A percentile compares a stretch with the other conserved stretches of the same genome.
These are phyloP conservation scores for Scutellaria minor DNA, from an alignment of 257 asterid genomes.

Conservation along the genomic window DNA sequence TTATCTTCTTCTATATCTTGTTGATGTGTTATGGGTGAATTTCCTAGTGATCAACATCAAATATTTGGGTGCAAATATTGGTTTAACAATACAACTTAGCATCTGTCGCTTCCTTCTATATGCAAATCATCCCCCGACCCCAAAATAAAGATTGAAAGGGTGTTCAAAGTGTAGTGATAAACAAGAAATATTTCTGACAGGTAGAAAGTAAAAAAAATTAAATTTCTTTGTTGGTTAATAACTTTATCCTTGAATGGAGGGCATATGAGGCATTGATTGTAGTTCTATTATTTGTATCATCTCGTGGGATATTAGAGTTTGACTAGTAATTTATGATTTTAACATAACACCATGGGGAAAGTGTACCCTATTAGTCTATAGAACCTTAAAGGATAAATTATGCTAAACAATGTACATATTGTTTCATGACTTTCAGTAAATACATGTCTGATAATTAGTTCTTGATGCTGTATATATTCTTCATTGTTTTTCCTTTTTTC, in stretches of 20 bases:
- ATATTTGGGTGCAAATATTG: neutral
- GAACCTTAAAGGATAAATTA: neutral
- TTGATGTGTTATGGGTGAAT: neutral
- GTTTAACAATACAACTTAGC: neutral
- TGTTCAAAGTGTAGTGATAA: slow-evolving; percentile 1
- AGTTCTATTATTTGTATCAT: neutral
- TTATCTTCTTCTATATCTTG: neutral
- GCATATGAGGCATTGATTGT: neutral
- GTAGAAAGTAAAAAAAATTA: neutral
- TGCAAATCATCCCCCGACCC: neutral
- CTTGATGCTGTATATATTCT: neutral
- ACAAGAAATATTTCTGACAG: neutral
- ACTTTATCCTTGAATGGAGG: neutral
- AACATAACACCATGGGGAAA: neutral
- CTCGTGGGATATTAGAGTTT: neutral
- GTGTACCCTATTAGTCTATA: neutral
- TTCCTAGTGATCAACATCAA: slow-evolving; percentile 9
- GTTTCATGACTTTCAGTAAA: neutral
- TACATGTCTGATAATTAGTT: neutral
- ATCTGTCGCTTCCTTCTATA: slow-evolving; percentile 1
- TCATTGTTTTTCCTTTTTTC: neutral
- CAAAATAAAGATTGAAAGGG: neutral
- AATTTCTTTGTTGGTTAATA: too few relatives aligned
- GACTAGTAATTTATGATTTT: neutral
- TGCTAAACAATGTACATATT: neutral